Percentiles rank a stretch among this genome's conserved stretches.
phyloP scores from a whole-genome alignment of 306 rosid species.

The Cucurbita argyrosperma region DNA sequence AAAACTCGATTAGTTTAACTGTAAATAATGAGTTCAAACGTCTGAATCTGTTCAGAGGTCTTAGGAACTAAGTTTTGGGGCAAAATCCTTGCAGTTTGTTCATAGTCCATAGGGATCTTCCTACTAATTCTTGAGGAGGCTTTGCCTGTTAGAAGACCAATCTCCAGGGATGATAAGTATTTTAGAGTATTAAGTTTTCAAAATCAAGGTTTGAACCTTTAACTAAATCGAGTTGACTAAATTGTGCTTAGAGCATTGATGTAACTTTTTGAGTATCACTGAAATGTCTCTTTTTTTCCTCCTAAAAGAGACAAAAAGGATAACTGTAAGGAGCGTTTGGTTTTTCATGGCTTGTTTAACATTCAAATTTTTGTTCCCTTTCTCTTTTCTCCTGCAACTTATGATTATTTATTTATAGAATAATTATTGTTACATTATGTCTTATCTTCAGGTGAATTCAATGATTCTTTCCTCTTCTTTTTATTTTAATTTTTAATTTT shows the following conservation, averaged over 20 bases:
- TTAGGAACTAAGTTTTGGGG: not conserved
- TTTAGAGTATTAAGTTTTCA: not conserved
- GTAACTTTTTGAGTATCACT: not conserved
- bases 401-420: not conserved
- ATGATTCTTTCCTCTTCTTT: not conserved
- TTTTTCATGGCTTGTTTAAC: not conserved
- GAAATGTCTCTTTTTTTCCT: not conserved
- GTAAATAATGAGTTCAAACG: not conserved
- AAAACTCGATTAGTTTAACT: not conserved
- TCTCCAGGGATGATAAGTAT: not conserved
- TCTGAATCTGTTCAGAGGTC: not conserved
- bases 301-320: not conserved
- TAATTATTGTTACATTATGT: not conserved
- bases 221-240: not conserved
- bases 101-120: not conserved
- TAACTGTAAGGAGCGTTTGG: not conserved
- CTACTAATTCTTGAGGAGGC: not conserved
- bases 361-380: not conserved
- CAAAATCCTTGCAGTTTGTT: not conserved
- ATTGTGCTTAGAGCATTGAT: not conserved
- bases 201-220: not conserved
- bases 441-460: not conserved
- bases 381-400: not conserved
- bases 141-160: not conserved
- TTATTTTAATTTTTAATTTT: not conserved